Conservation (phyloP, 306 rosid genomes). For the Castanea sativa region DNA sequence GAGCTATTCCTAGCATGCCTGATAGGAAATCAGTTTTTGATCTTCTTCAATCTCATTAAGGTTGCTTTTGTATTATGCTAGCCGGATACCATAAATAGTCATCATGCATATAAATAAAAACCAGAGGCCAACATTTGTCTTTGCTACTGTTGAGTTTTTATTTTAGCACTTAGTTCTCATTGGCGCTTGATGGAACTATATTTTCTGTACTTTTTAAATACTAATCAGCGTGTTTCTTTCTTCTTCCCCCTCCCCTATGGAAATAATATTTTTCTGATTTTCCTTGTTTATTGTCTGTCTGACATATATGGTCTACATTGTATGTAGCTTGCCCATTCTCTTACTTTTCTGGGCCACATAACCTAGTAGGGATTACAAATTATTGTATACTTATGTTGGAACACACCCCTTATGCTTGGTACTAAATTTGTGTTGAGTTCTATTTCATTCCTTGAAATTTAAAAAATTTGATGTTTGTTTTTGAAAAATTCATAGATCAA, state of each 20-base stretch:
- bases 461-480: too few relatives aligned
- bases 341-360: background rate
- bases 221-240: background rate
- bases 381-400: background rate
- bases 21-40: conserved; percentile 68
- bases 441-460: too few relatives aligned
- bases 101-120: background rate
- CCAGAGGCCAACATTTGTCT: background rate
- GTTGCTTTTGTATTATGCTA: conserved; percentile 3
- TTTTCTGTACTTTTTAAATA: background rate
- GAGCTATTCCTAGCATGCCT: conserved; percentile 98
- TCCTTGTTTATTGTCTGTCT: background rate
- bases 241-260: background rate
- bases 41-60: conserved; percentile 56
- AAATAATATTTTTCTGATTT: background rate
- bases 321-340: background rate
- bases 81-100: background rate
- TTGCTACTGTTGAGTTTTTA: background rate
- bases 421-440: too few relatives aligned
- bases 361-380: background rate
- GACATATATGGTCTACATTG: background rate
- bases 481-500: too few relatives aligned
- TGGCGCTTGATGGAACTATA: background rate
- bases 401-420: background rate
- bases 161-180: background rate